These are phyloP conservation scores for Chlamydomonas sphaeroides DNA, from an alignment of 139 green algal genomes.

Conservation along the genomic window DNA sequence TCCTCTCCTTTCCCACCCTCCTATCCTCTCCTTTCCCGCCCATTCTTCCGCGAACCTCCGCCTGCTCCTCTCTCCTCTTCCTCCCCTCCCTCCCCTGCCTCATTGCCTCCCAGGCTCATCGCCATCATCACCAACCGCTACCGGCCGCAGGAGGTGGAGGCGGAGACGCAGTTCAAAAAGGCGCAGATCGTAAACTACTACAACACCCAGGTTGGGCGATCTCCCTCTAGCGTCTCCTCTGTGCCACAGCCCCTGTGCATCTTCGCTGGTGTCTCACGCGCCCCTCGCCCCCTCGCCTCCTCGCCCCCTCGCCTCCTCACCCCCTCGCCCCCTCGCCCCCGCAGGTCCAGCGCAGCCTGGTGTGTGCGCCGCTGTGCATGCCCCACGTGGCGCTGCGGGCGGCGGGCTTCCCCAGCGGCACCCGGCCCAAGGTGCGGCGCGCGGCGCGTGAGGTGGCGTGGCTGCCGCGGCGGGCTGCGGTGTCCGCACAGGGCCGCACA, in stretches of 20 bases:
- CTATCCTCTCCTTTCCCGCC: no score
- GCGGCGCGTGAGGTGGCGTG: not conserved
- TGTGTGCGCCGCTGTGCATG: slow-evolving; percentile 52
- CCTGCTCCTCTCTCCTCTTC: not conserved
- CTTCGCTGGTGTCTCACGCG: no score
- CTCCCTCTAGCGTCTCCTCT: no score
- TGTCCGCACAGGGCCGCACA: no score
- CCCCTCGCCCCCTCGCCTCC: no score
- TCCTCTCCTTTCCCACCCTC: no score
- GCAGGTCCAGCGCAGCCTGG: slow-evolving; percentile 43
- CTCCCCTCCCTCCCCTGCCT: not conserved
- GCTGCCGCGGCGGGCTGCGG: no score
- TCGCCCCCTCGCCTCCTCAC: not conserved
- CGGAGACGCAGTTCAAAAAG: slow-evolving; percentile 42
- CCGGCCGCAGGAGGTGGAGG: slow-evolving; percentile 43
- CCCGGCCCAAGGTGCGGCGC: slow-evolving; percentile 8
- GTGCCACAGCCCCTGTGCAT: no score
- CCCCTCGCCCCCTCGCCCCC: not conserved
- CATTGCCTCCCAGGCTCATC: slow-evolving; percentile 23
- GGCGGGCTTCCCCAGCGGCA: not conserved
- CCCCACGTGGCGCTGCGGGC: not conserved
- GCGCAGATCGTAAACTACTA: slow-evolving; percentile 44
- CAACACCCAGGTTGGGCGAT: slow-evolving; percentile 10
- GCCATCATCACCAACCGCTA: slow-evolving; percentile 62
- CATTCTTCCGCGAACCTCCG: no score